A percentile compares a stretch with the other conserved stretches of the same genome.
These are phyloP conservation scores for Hypsizygus marmoreus DNA, from an alignment of 768 basidiomycete species.

Conservation along the genomic window DNA sequence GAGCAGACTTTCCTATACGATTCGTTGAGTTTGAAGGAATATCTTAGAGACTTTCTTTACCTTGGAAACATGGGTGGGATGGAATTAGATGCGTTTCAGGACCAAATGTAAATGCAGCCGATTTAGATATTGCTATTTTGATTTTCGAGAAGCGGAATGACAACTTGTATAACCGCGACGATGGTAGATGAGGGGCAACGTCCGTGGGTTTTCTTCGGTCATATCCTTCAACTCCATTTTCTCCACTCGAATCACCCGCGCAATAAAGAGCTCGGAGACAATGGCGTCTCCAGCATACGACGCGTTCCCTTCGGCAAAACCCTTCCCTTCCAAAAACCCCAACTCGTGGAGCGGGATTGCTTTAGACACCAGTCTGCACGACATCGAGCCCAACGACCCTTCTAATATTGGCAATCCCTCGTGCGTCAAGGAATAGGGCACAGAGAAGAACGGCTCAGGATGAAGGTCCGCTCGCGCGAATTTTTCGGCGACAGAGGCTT, in stretches of 20 bases:
- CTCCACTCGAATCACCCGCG: slow-evolving; percentile 68
- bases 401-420: slow-evolving; percentile 64
- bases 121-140: slow-evolving; percentile 5
- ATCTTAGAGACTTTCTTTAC: not conserved
- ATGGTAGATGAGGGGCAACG: slow-evolving; percentile 65
- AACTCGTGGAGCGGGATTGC: slow-evolving; percentile 66
- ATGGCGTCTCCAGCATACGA: slow-evolving; percentile 17
- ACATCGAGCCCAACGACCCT: slow-evolving; percentile 67
- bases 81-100: not conserved
- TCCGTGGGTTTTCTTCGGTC: slow-evolving; percentile 28
- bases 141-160: slow-evolving; percentile 12
- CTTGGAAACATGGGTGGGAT: not conserved
- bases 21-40: slow-evolving; percentile 36
- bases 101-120: not conserved
- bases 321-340: slow-evolving; percentile 31
- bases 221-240: slow-evolving; percentile 25
- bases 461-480: slow-evolving; percentile 78
- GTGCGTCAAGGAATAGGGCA: slow-evolving; percentile 40
- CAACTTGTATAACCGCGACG: slow-evolving; percentile 60
- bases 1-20: slow-evolving; percentile 32
- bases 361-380: slow-evolving; percentile 64
- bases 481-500: slow-evolving; percentile 58
- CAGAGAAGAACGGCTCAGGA: slow-evolving; percentile 54
- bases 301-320: slow-evolving; percentile 12
- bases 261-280: slow-evolving; percentile 77